Evolutionary conservation across 2,329 filamentous ascomycete species (phyloP).

Genomic region (Bimuria novae-zelandiae): DNA sequence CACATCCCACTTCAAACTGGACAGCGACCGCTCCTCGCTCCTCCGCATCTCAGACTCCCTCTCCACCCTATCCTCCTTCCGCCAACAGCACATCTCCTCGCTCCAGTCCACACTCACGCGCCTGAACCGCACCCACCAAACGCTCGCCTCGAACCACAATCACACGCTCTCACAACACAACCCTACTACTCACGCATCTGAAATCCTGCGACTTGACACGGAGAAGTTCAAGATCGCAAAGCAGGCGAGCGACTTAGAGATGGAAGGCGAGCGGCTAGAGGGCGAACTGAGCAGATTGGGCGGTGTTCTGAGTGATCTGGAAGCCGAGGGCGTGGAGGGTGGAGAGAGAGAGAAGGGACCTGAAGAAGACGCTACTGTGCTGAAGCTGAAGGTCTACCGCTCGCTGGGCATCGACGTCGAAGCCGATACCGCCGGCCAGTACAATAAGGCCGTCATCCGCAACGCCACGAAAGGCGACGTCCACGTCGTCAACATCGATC

Average conservation of each 20-base stretch:
- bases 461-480: slow-evolving; percentile 89
- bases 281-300: slow-evolving; percentile 76
- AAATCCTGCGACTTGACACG: slow-evolving; percentile 86
- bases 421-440: slow-evolving; percentile 78
- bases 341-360: slow-evolving; percentile 56
- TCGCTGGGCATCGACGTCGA: slow-evolving; percentile 90
- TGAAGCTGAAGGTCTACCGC: slow-evolving; percentile 89
- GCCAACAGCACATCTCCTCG: slow-evolving; percentile 68
- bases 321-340: slow-evolving; percentile 85
- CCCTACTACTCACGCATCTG: slow-evolving; percentile 76
- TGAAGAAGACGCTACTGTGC: slow-evolving; percentile 55
- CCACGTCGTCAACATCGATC: slow-evolving; percentile 91
- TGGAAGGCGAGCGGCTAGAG: slow-evolving; percentile 90
- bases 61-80: slow-evolving; percentile 79
- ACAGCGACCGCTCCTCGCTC: slow-evolving; percentile 82
- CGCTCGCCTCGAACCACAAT: slow-evolving; percentile 74
- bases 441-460: slow-evolving; percentile 81
- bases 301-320: slow-evolving; percentile 77
- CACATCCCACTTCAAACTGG: slow-evolving; percentile 92
- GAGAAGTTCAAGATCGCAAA: slow-evolving; percentile 96
- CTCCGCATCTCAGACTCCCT: slow-evolving; percentile 84
- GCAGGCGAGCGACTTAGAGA: slow-evolving; percentile 83
- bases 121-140: slow-evolving; percentile 75
- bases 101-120: slow-evolving; percentile 51
- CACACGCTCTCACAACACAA: slow-evolving; percentile 78